Base-by-base conservation (phyloP, 2,329 filamentous ascomycete genomes). In the Conoideocrella luteorostrata region DNA sequence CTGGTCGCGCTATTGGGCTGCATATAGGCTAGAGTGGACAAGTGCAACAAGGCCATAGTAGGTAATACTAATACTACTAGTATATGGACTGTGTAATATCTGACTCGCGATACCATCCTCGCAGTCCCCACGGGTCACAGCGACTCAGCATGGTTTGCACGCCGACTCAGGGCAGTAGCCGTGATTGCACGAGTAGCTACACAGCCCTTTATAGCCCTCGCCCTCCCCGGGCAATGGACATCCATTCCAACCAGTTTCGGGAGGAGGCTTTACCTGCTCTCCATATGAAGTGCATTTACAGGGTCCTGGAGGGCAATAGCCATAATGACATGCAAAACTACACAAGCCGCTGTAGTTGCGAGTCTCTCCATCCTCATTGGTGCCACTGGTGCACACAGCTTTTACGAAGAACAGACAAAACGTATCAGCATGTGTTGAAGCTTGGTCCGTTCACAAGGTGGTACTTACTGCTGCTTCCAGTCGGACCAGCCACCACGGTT, bases 111-210 rank as follows among this genome's bases (percentile, higher is more conserved):
- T n/a, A n/a, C n/a, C n/a, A n/a, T n/a, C n/a, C n/a, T n/a, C n/a
- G n/a, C n/a, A n/a, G n/a, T n/a, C n/a, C n/a, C n/a, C n/a, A n/a
- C n/a, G n/a, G n/a, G n/a, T n/a, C n/a, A n/a, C n/a, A n/a, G n/a
- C n/a, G n/a, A n/a, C n/a, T n/a, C n/a, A n/a, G 34, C 49, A 51
- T 17, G 20, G 44, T 23, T 44, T 42, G 42, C 60, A 63, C 13
- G 60, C 60, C 61, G 33, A 46, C 13, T 43, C n/a, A 0, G 69
- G 69, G 40, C 68, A 72, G 46, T 73, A 73, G 0, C 68, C 69
- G 50, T 70, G 66, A 46, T 63, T 65, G 36, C 69, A 73, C 11
- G 66, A 59, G 47, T 62, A 74, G 45, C 63, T 69, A 49, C 71
- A 74, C 13, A 74, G 60, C 0, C 68, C 69, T 30, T 62, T 48